These are phyloP conservation scores for Gentiana straminea DNA, from an alignment of 257 asterid genomes.

Conservation along the genomic window DNA sequence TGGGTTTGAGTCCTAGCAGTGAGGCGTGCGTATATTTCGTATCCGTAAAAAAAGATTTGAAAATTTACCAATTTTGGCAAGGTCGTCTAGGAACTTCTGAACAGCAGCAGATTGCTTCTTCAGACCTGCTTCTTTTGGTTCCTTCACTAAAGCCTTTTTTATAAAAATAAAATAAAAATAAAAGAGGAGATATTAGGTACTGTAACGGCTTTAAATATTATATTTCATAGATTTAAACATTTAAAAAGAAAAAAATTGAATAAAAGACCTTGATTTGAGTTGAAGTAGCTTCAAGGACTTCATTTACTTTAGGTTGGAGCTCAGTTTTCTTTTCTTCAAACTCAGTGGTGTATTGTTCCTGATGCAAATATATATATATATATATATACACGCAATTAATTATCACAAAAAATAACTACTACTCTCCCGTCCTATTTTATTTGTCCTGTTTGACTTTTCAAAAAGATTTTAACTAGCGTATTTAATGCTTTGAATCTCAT, in stretches of 20 bases:
- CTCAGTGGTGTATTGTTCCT: constrained; percentile 53
- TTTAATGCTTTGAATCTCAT: too few species aligned
- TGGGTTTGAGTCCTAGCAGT: too few species aligned
- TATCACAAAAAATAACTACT: too few species aligned
- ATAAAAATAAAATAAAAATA: not conserved
- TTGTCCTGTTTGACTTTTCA: too few species aligned
- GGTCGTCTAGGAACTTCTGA: constrained; percentile 75
- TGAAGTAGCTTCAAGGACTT: constrained; percentile 56
- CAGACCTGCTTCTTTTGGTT: constrained; percentile 47
- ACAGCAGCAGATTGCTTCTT: constrained; percentile 72
- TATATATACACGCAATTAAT: too few species aligned
- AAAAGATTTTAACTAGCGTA: too few species aligned
- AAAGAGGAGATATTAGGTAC: too few species aligned
- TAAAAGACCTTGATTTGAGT: constrained; percentile 56
- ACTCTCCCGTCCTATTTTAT: too few species aligned
- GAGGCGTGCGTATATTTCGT: too few species aligned
- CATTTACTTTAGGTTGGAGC: constrained; percentile 64
- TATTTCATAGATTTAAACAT: too few species aligned
- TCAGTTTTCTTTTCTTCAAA: constrained; percentile 68
- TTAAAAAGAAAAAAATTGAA: not conserved
- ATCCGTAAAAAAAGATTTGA: too few species aligned
- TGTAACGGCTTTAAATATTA: too few species aligned
- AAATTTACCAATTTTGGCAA: constrained; percentile 57
- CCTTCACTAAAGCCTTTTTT: constrained; percentile 50
- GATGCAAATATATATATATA: not conserved